Evolutionary conservation across 176 grass and related monocot genomes (phyloP).

Genomic region (Oryza coarctata): DNA sequence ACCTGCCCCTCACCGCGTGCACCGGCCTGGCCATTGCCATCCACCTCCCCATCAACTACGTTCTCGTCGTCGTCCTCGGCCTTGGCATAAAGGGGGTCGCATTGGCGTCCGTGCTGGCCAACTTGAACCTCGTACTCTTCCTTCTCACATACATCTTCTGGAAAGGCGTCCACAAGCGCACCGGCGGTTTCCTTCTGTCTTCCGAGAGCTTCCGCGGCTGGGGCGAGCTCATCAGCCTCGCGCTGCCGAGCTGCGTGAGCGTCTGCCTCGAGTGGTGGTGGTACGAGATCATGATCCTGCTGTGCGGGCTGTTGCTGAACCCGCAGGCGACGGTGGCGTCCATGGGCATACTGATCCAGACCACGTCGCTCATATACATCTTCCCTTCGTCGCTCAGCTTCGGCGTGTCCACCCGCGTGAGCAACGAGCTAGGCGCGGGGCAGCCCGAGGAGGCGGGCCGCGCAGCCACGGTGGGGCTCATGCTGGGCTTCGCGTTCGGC

Average conservation of each 20-base stretch:
- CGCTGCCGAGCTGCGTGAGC: constrained; percentile 70
- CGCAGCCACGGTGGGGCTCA: constrained; percentile 57
- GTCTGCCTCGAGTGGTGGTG: constrained; percentile 98
- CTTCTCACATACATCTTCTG: constrained; percentile 65
- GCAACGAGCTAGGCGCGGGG: constrained; percentile 86
- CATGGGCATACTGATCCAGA: constrained; percentile 97
- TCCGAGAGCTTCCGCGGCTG: constrained; percentile 59
- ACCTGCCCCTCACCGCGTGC: constrained; percentile 75
- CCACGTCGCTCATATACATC: constrained; percentile 93
- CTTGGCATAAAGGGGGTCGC: constrained; percentile 75
- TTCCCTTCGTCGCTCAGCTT: constrained; percentile 93
- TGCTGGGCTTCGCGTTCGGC: constrained; percentile 63
- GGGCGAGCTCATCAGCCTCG: constrained; percentile 61
- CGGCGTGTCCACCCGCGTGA: constrained; percentile 86
- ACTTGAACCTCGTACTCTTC: constrained; percentile 71
- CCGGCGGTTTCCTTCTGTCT: constrained; percentile 62
- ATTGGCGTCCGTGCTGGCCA: constrained; percentile 63
- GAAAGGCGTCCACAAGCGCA: constrained; percentile 49
- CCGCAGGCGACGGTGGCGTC: constrained; percentile 86
- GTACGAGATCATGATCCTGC: constrained; percentile 98
- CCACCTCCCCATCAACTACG: constrained; percentile 80
- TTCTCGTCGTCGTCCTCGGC: constrained; percentile 53
- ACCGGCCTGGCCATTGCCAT: constrained; percentile 65
- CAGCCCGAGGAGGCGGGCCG: constrained; percentile 56
- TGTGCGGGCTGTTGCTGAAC: constrained; percentile 83